A percentile compares a stretch with the other conserved stretches of the same genome.
Conservation (phyloP, 257 asterid genomes). For the Ligustrum vulgare region DNA sequence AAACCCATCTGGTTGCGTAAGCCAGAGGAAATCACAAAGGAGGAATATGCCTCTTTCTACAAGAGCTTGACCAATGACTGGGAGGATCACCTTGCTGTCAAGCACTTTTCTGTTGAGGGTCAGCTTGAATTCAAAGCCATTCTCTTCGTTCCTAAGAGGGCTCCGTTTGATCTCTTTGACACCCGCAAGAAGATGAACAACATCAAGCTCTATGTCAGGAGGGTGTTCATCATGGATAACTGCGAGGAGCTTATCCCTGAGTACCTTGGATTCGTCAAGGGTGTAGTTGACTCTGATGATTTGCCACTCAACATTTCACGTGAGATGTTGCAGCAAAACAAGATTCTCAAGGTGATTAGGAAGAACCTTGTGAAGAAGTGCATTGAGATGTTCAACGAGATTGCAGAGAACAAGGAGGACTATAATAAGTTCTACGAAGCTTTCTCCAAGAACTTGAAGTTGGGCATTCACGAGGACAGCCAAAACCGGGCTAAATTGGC, state of each 20-base stretch:
- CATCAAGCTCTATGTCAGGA: constrained; percentile 15
- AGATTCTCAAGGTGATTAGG: constrained; percentile 5
- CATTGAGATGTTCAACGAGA: constrained; percentile 22
- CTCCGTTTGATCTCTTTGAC: constrained; percentile 21
- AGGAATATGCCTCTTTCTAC: neutral
- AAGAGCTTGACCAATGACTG: constrained; percentile 16
- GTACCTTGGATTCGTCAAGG: constrained; percentile 21
- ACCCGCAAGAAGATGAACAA: constrained; percentile 12
- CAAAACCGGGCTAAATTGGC: constrained; percentile 23
- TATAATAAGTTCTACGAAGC: constrained; percentile 10
- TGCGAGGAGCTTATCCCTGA: constrained; percentile 25
- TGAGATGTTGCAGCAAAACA: constrained; percentile 20
- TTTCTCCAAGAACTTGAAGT: constrained; percentile 20
- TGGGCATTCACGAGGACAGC: constrained; percentile 27
- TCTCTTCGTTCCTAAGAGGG: constrained; percentile 20
- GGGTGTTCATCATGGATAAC: constrained; percentile 24
- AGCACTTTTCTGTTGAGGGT: constrained; percentile 27
- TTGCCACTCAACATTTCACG: constrained; percentile 17
- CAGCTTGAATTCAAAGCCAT: constrained; percentile 26
- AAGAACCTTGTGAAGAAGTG: constrained; percentile 27
- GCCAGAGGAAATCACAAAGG: constrained; percentile 8
- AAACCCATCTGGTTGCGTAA: constrained; percentile 14
- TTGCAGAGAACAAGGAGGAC: constrained; percentile 24
- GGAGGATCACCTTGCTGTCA: constrained; percentile 21
- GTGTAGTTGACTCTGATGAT: constrained; percentile 20